Evolutionary conservation across 2,329 filamentous ascomycete genomes (phyloP).

Genomic region (Epichloe coenophiala): DNA sequence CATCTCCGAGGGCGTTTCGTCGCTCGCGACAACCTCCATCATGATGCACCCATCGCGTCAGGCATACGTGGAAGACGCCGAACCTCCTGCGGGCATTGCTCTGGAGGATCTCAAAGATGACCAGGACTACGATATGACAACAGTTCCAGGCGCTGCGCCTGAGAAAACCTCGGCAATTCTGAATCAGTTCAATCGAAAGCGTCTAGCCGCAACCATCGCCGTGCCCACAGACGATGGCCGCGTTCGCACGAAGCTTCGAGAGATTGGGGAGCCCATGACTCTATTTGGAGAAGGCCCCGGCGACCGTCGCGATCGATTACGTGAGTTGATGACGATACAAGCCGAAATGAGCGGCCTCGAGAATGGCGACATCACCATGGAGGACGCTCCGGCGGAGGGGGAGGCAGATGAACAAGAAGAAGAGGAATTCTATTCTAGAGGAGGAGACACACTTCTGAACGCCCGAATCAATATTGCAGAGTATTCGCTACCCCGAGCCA

Average conservation of each 20-base stretch:
- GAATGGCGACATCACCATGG: constrained; percentile 46
- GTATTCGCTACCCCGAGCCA: constrained; percentile 74
- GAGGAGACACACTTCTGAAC: constrained; percentile 57
- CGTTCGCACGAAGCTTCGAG: constrained; percentile 67
- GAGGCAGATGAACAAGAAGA: constrained; percentile 67
- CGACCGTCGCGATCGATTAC: constrained; percentile 74
- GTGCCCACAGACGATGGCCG: constrained; percentile 89
- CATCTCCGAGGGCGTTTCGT: neutral
- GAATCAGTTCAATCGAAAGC: constrained; percentile 81
- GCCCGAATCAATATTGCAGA: constrained; percentile 67
- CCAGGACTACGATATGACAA: constrained; percentile 71
- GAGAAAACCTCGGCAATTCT: constrained; percentile 78
- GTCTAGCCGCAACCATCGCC: constrained; percentile 73
- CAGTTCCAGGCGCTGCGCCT: constrained; percentile 52
- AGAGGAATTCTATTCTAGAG: constrained; percentile 91
- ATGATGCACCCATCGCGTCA: constrained; percentile 81
- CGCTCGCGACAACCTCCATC: constrained; percentile 13
- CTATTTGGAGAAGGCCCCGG: constrained; percentile 82
- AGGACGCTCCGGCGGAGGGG: constrained; percentile 44
- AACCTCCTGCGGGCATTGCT: constrained; percentile 37
- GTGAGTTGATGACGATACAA: constrained; percentile 64
- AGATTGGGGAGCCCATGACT: constrained; percentile 86
- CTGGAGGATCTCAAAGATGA: constrained; percentile 47
- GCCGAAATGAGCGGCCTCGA: constrained; percentile 46
- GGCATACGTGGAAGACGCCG: constrained; percentile 83